Evolutionary conservation across 495 filamentous ascomycete genomes (phyloP).

Genomic region (Trichocladium antarcticum): DNA sequence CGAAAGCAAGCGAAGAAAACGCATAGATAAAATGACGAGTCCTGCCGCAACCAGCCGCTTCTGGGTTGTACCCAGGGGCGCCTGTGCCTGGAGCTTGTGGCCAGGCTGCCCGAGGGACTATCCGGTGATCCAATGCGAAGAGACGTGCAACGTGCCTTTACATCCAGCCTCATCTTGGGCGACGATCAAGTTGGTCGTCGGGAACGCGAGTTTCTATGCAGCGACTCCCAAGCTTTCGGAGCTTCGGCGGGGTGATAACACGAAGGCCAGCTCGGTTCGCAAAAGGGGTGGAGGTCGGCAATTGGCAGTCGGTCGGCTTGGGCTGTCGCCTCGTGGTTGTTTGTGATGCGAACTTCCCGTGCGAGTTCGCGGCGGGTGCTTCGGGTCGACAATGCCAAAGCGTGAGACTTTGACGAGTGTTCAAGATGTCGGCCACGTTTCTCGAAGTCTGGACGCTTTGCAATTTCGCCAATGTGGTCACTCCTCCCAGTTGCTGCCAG

Average conservation of each 20-base stretch:
- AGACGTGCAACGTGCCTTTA: constrained; percentile 57
- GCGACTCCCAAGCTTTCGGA: constrained; percentile 10
- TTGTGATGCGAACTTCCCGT: not conserved
- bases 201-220: not conserved
- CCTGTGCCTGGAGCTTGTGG: constrained; percentile 7
- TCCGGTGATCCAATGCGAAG: not conserved
- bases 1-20: too few species aligned
- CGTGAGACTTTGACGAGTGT: constrained; percentile 6
- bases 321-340: not conserved
- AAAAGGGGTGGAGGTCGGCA: constrained; percentile 1
- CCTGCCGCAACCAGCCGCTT: not conserved
- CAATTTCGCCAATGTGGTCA: constrained; percentile 31
- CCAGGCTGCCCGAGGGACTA: constrained; percentile 12
- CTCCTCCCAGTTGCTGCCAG: constrained; percentile 17
- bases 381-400: not conserved
- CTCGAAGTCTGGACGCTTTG: constrained; percentile 16
- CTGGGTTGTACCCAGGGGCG: constrained; percentile 1
- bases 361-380: not conserved
- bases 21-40: not conserved
- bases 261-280: not conserved
- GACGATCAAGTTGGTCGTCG: not conserved
- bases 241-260: constrained; percentile 19
- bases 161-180: constrained; percentile 73
- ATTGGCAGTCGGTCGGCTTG: not conserved
- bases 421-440: constrained; percentile 26